Evolutionary conservation across 768 basidiomycete species (phyloP).

Genomic region (Tylopilus vinaceipallidus): DNA sequence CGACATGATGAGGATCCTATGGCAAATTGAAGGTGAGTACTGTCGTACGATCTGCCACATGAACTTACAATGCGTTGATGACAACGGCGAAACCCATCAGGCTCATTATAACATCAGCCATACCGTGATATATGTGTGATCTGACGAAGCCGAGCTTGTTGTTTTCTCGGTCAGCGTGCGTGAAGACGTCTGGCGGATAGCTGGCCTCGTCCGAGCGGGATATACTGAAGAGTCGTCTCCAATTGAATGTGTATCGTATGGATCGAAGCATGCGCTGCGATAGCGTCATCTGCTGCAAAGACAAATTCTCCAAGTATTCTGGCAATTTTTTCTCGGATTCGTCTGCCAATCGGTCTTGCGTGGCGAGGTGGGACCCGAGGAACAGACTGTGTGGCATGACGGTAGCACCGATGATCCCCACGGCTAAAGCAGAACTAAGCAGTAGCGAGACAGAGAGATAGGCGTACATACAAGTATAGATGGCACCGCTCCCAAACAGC

Average conservation of each 20-base stretch:
- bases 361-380: slow-evolving; percentile 82
- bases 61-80: slow-evolving; percentile 76
- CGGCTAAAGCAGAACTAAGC: slow-evolving; percentile 40
- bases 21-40: slow-evolving; percentile 1
- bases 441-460: slow-evolving; percentile 9
- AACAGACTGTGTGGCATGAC: slow-evolving; percentile 95
- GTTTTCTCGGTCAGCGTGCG: slow-evolving; percentile 57
- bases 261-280: slow-evolving; percentile 13
- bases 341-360: slow-evolving; percentile 66
- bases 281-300: slow-evolving; percentile 21
- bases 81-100: slow-evolving; percentile 83
- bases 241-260: slow-evolving; percentile 5
- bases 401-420: slow-evolving; percentile 79
- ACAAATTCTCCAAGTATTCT: slow-evolving; percentile 2
- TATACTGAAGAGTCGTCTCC: slow-evolving; percentile 25
- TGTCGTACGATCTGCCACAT: neutral
- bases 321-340: slow-evolving; percentile 19
- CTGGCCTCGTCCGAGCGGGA: slow-evolving; percentile 19
- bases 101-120: slow-evolving; percentile 62
- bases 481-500: slow-evolving; percentile 51
- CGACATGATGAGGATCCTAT: slow-evolving; percentile 78
- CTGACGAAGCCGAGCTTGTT: slow-evolving; percentile 52
- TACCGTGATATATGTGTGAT: slow-evolving; percentile 64
- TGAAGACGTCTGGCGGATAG: slow-evolving; percentile 31
- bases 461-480: slow-evolving; percentile 60